Base-by-base conservation (phyloP, 225 moss, liverwort and hornwort genomes). In the Physcomitrellopsis africana region DNA sequence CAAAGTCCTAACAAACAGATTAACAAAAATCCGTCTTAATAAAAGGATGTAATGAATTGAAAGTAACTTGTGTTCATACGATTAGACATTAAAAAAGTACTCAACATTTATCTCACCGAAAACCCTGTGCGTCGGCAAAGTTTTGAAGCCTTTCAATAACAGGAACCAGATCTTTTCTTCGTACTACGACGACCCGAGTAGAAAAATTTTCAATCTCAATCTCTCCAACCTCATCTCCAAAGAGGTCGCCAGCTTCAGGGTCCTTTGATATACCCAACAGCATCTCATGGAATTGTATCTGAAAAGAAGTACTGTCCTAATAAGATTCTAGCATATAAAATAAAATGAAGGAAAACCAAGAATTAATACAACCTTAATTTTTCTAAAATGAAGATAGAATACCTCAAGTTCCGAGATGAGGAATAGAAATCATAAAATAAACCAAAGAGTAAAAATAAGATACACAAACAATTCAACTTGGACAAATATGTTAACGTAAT, bases 201-300 rank as follows among this genome's bases (percentile, higher is more conserved):
- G 88, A 89, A 66, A 99, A 72, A 67, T 82, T 84, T 74, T 99
- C 99, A 79, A 99, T 88, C 82, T 95, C 99, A 18, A 87, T 85
- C 70, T 99, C 99, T 63, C 85, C 99, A 32, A 72, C 52, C 43
- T 43, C 82, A 46, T 85, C 94, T 72, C 56, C 77, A 29, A 27
- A 5, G 29, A 66, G 42, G 72, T 74, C 92, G 55, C 84, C 93
- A 49, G 17, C 85, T 73, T 90, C 90, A 26, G 69, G 41, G 67
- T 84, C 82, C 68, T 67, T 81, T 0, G 82, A 66, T 7, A 63
- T 16, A 37, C 65, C 88, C 11, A 72, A 46, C 58, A 88, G 75
- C 90, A 99, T 91, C 68, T 95, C 83, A 65, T 99, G 95, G 32
- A 99, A 99, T 63, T 91, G 92, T 17, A 99, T 86, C 99, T 99